These are phyloP conservation scores for Cladophialophora bantiana DNA, from an alignment of 2,329 filamentous ascomycete genomes.

Conservation along the genomic window DNA sequence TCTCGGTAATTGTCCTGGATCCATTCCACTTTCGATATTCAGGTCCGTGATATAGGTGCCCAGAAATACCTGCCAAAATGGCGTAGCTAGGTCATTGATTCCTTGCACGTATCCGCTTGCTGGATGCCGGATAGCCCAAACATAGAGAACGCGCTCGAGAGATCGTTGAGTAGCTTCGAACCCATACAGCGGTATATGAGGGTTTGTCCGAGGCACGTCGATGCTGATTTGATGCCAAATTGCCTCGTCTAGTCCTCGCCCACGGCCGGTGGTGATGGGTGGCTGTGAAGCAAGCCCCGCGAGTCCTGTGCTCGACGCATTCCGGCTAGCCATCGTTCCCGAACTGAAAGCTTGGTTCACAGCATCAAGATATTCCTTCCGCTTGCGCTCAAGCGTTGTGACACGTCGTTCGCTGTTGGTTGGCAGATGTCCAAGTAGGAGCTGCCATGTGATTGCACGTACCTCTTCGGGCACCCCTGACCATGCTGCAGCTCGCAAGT, in stretches of 20 bases:
- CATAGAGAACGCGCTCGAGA: slow-evolving; percentile 90
- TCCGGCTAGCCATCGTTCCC: slow-evolving; percentile 46
- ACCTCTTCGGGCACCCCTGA: slow-evolving; percentile 94
- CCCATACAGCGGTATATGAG: slow-evolving; percentile 91
- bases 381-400: slow-evolving; percentile 87
- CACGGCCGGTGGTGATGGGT: slow-evolving; percentile 58
- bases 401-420: slow-evolving; percentile 95
- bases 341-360: slow-evolving; percentile 73
- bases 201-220: slow-evolving; percentile 94
- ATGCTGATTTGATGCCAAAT: slow-evolving; percentile 99
- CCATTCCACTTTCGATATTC: slow-evolving; percentile 93
- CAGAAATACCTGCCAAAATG: slow-evolving; percentile 97
- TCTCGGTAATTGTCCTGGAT: slow-evolving; percentile 89
- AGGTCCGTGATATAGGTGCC: slow-evolving; percentile 93
- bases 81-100: slow-evolving; percentile 96
- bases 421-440: slow-evolving; percentile 91
- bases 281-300: slow-evolving; percentile 49
- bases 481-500: slow-evolving; percentile 87
- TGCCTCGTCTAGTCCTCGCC: slow-evolving; percentile 88
- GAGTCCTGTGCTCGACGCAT: slow-evolving; percentile 44
- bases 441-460: slow-evolving; percentile 98
- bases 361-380: slow-evolving; percentile 95
- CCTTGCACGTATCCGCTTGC: slow-evolving; percentile 98
- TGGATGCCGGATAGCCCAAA: slow-evolving; percentile 97
- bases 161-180: slow-evolving; percentile 96